phyloP scores from a whole-genome alignment of 805 yeast species.

The Lipomyces oligophaga region DNA sequence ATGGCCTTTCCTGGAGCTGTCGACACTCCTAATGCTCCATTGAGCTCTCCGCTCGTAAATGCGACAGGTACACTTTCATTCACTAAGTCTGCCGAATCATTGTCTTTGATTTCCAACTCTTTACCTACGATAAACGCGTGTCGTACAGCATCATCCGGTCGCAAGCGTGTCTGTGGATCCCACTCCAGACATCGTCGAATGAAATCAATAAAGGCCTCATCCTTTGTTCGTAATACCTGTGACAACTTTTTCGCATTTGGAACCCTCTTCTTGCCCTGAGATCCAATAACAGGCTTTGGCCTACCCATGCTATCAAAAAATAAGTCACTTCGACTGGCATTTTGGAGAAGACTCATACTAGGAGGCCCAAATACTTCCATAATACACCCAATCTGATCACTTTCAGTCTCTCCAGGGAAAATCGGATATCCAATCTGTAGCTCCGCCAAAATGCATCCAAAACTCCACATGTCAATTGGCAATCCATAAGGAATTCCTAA shows the following conservation, averaged over 20 bases:
- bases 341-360: conserved; percentile 41
- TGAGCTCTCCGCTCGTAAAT: too few species aligned
- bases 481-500: conserved; percentile 86
- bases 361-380: conserved; percentile 91
- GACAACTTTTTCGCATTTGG: conserved; percentile 32
- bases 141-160: conserved; percentile 38
- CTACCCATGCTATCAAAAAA: conserved; percentile 40
- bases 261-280: conserved; percentile 29
- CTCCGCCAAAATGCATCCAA: conserved; percentile 95
- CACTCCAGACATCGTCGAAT: conserved; percentile 66
- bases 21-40: too few species aligned
- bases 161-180: conserved; percentile 55
- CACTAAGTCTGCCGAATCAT: too few species aligned
- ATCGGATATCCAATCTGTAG: conserved; percentile 87
- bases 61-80: too few species aligned
- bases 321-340: conserved; percentile 38
- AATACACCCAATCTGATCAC: conserved; percentile 83
- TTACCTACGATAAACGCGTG: conserved; percentile 39
- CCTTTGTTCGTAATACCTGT: conserved; percentile 32
- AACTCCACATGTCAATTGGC: conserved; percentile 95
- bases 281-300: conserved; percentile 33
- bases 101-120: too few species aligned
- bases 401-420: conserved; percentile 91
- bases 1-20: too few species aligned
- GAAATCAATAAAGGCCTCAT: conserved; percentile 38